phyloP scores from a whole-genome alignment of 805 yeast species.

The Gaillardinia entomophila region DNA sequence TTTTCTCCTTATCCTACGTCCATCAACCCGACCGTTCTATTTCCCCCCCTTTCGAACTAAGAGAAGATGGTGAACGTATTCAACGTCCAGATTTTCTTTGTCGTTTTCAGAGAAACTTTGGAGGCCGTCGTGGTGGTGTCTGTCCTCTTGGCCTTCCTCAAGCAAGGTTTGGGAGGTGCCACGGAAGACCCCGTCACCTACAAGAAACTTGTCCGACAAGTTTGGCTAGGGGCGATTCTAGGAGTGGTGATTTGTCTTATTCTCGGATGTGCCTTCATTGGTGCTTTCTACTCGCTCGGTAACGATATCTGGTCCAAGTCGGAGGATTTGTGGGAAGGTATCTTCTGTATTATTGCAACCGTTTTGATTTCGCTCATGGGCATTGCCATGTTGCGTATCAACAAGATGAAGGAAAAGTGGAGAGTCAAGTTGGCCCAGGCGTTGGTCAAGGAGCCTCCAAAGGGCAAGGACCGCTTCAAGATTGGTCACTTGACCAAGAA shows the following conservation, averaged over 20 bases:
- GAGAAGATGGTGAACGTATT: constrained; percentile 18
- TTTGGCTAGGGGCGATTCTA: constrained; percentile 16
- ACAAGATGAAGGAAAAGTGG: constrained; percentile 25
- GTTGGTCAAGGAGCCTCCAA: constrained; percentile 10
- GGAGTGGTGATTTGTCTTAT: constrained; percentile 16
- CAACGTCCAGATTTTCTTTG: constrained; percentile 20
- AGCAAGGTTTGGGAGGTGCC: constrained; percentile 20
- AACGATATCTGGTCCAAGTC: constrained; percentile 16
- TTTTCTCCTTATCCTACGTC: neutral
- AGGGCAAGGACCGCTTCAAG: constrained; percentile 24
- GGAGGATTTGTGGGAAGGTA: constrained; percentile 22
- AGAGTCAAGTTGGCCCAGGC: constrained; percentile 22
- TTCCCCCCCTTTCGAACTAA: neutral
- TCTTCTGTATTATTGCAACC: constrained; percentile 19
- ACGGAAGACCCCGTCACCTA: constrained; percentile 14
- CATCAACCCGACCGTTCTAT: too few relatives aligned
- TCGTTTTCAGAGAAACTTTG: constrained; percentile 19
- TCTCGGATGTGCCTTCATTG: constrained; percentile 18
- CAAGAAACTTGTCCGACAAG: constrained; percentile 13
- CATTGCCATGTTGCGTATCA: constrained; percentile 23
- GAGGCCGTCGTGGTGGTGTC: constrained; percentile 22
- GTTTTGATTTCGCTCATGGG: constrained; percentile 21
- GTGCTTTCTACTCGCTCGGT: constrained; percentile 15
- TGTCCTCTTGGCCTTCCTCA: constrained; percentile 21
- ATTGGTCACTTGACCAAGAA: constrained; percentile 56